phyloP scores from a whole-genome alignment of 768 basidiomycete genomes.

The Tephrocybe sp. region DNA sequence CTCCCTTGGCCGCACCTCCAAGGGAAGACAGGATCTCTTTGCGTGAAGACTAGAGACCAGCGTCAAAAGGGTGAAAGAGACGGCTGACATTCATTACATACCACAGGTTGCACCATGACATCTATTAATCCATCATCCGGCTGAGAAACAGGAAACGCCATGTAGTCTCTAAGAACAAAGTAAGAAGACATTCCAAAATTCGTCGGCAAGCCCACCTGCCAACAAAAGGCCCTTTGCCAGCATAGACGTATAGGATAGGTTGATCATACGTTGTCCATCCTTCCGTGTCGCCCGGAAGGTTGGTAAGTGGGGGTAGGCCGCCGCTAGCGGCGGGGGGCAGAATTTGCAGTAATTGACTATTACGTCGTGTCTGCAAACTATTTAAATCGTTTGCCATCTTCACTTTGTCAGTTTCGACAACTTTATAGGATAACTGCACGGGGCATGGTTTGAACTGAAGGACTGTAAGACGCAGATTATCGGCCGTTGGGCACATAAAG shows the following conservation, averaged over 20 bases:
- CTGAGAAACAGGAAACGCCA: slow-evolving; percentile 83
- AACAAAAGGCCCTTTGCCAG: slow-evolving; percentile 80
- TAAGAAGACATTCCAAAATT: not conserved
- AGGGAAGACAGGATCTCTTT: slow-evolving; percentile 51
- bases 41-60: slow-evolving; percentile 42
- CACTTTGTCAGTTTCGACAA: slow-evolving; percentile 67
- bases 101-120: slow-evolving; percentile 62
- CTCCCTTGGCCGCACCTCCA: slow-evolving; percentile 62
- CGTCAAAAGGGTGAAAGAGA: not conserved
- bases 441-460: slow-evolving; percentile 63
- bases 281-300: slow-evolving; percentile 43
- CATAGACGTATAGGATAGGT: slow-evolving; percentile 69
- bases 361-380: slow-evolving; percentile 40
- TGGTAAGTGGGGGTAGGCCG: slow-evolving; percentile 46
- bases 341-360: slow-evolving; percentile 19
- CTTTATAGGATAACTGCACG: slow-evolving; percentile 68
- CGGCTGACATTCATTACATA: slow-evolving; percentile 28
- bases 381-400: slow-evolving; percentile 62
- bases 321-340: slow-evolving; percentile 13
- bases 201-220: slow-evolving; percentile 44
- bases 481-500: too few relatives aligned
- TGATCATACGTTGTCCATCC: slow-evolving; percentile 75
- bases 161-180: slow-evolving; percentile 51
- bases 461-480: slow-evolving; percentile 37
- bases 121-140: slow-evolving; percentile 82